Evolutionary conservation across 1,284 basidiomycete genomes (phyloP), one percentile per base, ranked within the genome.

Genomic region (Volvariella volvacea): DNA sequence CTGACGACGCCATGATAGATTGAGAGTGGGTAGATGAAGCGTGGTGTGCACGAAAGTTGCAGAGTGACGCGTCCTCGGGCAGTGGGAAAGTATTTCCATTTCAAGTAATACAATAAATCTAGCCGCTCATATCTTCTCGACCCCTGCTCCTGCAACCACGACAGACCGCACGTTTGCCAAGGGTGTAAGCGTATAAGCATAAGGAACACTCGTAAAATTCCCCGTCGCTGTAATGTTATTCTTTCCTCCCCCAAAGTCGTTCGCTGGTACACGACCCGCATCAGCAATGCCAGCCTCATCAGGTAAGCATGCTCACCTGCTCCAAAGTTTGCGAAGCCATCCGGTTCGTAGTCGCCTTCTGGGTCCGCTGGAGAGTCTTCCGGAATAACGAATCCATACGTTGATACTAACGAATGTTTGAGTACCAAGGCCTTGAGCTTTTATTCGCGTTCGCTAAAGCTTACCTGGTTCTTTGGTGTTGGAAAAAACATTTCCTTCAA

Each of bases 1-100:
- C 53, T 39, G 65, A 49, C 7, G 64, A 45, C 6, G 65, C 62
- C 64, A 61, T 59, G 14, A 41, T 48, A 19, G 8, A 12, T 7
- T 6, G n/a, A 16, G 32, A 15, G 34, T 36, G 14, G 34, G 34
- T 6, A 36, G 34, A 20, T 36, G 34, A 36, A 36, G n/a, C 14
- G 14, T 7, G 34, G 4, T 16, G 19, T n/a, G n/a, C n/a, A n/a
- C n/a, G n/a, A n/a, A n/a, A n/a, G n/a, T n/a, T n/a, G n/a, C n/a
- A n/a, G n/a, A n/a, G n/a, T 36, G 34, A 36, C 34, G 34, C 34
- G 34, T 36, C 34, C 34, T 36, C 34, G 34, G 7, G 34, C 6
- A 6, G 19, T 20, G 34, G n/a, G 34, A 16, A 6, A 4, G n/a
- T 7, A 6, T 12, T 36, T 16, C 34, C 34, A 8, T n/a, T 36